Evolutionary conservation across 192 early-diverging fungal species (phyloP).

Genomic region (Dissophora ornata): DNA sequence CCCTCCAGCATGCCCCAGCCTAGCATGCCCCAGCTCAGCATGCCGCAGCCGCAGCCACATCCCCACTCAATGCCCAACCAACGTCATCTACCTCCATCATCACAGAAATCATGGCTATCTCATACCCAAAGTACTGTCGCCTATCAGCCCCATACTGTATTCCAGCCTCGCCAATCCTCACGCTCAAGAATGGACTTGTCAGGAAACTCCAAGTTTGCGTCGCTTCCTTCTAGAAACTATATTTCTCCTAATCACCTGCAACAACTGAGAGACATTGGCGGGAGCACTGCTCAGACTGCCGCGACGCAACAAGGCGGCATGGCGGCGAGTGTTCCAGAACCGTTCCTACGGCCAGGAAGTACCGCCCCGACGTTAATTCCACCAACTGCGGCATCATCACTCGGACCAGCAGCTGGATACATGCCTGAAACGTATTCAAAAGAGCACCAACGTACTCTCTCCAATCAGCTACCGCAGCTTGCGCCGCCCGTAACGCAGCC

Average conservation of each 20-base stretch:
- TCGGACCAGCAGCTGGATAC: slow-evolving; percentile 40
- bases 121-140: background rate
- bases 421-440: slow-evolving; percentile 44
- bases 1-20: no score
- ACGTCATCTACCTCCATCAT: background rate
- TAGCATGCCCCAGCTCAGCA: background rate
- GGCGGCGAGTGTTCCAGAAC: background rate
- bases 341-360: background rate
- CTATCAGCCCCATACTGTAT: slow-evolving; percentile 34
- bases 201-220: slow-evolving; percentile 17
- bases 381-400: background rate
- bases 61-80: slow-evolving; percentile 1
- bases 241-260: slow-evolving; percentile 24
- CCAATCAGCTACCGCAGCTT: slow-evolving; percentile 12
- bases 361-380: background rate
- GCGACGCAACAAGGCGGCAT: background rate
- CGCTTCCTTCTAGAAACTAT: slow-evolving; percentile 32
- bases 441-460: slow-evolving; percentile 31
- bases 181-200: slow-evolving; percentile 7
- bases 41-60: slow-evolving; percentile 4
- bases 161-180: slow-evolving; percentile 25
- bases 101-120: background rate
- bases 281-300: background rate
- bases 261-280: slow-evolving; percentile 10
- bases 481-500: background rate